Percentiles rank a stretch among this genome's conserved stretches.
Conservation (phyloP, 768 basidiomycete genomes). For the Tulasnella sp. region DNA sequence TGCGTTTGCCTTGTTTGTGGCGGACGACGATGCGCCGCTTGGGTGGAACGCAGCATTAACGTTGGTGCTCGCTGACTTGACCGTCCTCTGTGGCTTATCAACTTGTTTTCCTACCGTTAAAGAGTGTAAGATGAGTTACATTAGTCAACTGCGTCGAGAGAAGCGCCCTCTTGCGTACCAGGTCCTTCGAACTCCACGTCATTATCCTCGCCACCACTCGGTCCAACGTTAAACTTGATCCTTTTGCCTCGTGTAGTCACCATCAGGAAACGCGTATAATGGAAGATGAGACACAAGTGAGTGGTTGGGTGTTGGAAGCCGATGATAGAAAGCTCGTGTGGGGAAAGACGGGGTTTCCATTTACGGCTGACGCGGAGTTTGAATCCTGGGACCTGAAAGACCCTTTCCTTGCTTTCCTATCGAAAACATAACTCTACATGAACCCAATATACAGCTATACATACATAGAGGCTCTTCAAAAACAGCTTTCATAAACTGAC, state of each 20-base stretch:
- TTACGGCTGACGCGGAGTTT: too few relatives aligned
- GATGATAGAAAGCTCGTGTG: background rate
- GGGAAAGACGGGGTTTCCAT: too few relatives aligned
- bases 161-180: background rate
- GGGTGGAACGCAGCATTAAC: background rate
- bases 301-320: background rate
- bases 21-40: background rate
- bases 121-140: too few relatives aligned
- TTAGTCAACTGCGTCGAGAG: background rate
- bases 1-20: background rate
- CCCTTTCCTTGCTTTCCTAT: too few relatives aligned
- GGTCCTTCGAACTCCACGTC: background rate
- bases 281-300: background rate
- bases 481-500: too few relatives aligned
- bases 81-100: background rate
- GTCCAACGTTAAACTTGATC: background rate
- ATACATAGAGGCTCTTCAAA: too few relatives aligned
- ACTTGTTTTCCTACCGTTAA: background rate
- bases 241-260: background rate
- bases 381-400: too few relatives aligned
- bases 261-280: too few relatives aligned
- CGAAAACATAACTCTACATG: too few relatives aligned
- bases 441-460: too few relatives aligned
- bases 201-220: background rate
- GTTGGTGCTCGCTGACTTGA: background rate